A percentile compares a stretch with the other conserved stretches of the same genome.
Evolutionary conservation across 192 early-diverging fungal genomes (phyloP).

Genomic region (Coemansia sp.): DNA sequence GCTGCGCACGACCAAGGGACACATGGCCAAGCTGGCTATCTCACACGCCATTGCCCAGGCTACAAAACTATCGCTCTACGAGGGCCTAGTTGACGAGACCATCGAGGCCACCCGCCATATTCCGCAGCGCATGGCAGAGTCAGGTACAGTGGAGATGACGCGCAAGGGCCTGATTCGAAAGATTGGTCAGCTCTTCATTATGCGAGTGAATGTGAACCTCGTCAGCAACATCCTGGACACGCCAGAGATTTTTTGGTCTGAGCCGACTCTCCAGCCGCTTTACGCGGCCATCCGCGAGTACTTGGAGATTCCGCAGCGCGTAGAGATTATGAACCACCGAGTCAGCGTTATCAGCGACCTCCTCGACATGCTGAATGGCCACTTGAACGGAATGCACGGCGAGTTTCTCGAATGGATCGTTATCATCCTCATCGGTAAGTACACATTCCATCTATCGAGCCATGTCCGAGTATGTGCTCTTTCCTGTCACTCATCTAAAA

Average conservation of each 20-base stretch:
- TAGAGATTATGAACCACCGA: conserved; percentile 89
- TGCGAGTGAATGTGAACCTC: conserved; percentile 87
- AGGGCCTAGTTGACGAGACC: conserved; percentile 88
- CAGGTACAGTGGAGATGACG: conserved; percentile 87
- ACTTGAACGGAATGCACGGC: conserved; percentile 84
- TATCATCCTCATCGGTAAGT: conserved; percentile 83
- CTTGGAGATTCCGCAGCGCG: conserved; percentile 79
- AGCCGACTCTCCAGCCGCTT: conserved; percentile 74
- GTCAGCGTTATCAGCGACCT: conserved; percentile 89
- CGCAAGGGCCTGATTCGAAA: conserved; percentile 90
- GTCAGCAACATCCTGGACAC: conserved; percentile 87
- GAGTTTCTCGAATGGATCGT: conserved; percentile 96
- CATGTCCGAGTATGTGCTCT: neutral
- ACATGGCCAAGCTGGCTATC: conserved; percentile 91
- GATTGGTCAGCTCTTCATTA: conserved; percentile 91
- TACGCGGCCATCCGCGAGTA: conserved; percentile 79
- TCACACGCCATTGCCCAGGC: conserved; percentile 94
- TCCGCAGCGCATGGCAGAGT: conserved; percentile 89
- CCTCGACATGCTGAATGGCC: conserved; percentile 93
- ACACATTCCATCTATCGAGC: neutral
- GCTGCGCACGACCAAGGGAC: conserved; percentile 69
- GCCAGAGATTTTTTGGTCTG: conserved; percentile 92
- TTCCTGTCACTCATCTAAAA: conserved; percentile 3
- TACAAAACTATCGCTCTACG: conserved; percentile 91
- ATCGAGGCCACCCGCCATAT: conserved; percentile 86